Evolutionary conservation across 1,139 yeast species (phyloP).

Genomic region (Pichia norvegensis): DNA sequence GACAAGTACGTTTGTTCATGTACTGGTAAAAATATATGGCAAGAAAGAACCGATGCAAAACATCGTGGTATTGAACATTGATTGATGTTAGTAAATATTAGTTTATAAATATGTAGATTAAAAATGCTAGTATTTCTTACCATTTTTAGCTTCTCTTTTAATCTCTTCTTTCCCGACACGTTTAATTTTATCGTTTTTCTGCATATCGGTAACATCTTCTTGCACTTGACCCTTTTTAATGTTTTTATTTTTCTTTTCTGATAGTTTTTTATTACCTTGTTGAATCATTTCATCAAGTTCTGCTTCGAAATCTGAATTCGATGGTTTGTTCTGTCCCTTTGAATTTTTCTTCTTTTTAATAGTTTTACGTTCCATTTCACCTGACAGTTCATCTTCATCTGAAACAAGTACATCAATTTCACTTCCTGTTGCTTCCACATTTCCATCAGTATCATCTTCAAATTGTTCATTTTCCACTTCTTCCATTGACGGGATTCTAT

Average conservation of each 20-base stretch:
- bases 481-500: not conserved
- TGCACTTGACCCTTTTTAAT: not conserved
- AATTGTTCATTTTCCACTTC: not conserved
- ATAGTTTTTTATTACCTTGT: constrained; percentile 5
- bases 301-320: constrained; percentile 6
- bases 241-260: not conserved
- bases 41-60: constrained; percentile 74
- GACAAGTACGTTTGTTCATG: constrained; percentile 90
- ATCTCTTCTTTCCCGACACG: constrained; percentile 1
- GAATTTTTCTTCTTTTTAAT: not conserved
- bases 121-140: not conserved
- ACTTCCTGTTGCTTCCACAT: constrained; percentile 1
- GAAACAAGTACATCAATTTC: constrained; percentile 11
- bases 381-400: constrained; percentile 9
- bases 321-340: not conserved
- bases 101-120: too few relatives aligned
- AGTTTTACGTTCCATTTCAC: not conserved
- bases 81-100: too few relatives aligned
- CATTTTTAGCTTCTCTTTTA: not conserved
- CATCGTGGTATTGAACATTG: constrained; percentile 39
- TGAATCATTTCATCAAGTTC: constrained; percentile 4
- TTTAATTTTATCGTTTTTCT: not conserved
- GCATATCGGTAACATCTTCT: not conserved
- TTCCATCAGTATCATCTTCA: not conserved
- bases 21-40: constrained; percentile 94